phyloP scores from a whole-genome alignment of 805 yeast species.

The Spathaspora arborariae region DNA sequence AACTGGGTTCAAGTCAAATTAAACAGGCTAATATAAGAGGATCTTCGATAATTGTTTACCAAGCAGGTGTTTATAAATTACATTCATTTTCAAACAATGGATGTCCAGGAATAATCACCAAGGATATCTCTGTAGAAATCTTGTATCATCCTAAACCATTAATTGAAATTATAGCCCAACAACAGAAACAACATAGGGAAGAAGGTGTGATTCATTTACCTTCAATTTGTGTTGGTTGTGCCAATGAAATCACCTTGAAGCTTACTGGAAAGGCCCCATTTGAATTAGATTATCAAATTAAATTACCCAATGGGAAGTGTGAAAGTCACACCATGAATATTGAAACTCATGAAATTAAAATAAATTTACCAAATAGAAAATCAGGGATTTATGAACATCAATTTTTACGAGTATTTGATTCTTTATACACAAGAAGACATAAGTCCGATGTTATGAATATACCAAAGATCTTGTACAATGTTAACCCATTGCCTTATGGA shows the following conservation, averaged over 20 bases:
- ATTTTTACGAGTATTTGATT: slow-evolving; percentile 63
- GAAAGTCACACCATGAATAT: slow-evolving; percentile 32
- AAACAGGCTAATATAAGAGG: slow-evolving; percentile 1
- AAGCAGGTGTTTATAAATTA: slow-evolving; percentile 43
- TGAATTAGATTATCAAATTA: slow-evolving; percentile 60
- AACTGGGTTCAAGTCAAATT: neutral
- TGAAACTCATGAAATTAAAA: slow-evolving; percentile 21
- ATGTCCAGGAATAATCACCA: slow-evolving; percentile 40
- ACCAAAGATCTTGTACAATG: slow-evolving; percentile 33
- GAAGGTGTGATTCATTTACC: slow-evolving; percentile 19
- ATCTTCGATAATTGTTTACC: slow-evolving; percentile 20
- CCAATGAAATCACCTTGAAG: slow-evolving; percentile 28
- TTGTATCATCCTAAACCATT: slow-evolving; percentile 24
- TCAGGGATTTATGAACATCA: slow-evolving; percentile 62
- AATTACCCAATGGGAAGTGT: slow-evolving; percentile 50
- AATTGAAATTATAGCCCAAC: slow-evolving; percentile 14
- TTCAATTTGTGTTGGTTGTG: slow-evolving; percentile 31
- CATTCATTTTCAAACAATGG: slow-evolving; percentile 37
- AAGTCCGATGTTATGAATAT: slow-evolving; percentile 8
- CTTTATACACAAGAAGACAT: slow-evolving; percentile 47
- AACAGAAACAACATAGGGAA: slow-evolving; percentile 20
- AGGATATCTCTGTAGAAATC: slow-evolving; percentile 16
- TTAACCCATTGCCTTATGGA: slow-evolving; percentile 61
- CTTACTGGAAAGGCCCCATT: slow-evolving; percentile 65
- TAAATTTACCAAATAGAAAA: slow-evolving; percentile 37